Percentiles rank a stretch among this genome's conserved stretches.
phyloP scores from a whole-genome alignment of 257 asterid genomes.

The Solanum pimpinellifolium region DNA sequence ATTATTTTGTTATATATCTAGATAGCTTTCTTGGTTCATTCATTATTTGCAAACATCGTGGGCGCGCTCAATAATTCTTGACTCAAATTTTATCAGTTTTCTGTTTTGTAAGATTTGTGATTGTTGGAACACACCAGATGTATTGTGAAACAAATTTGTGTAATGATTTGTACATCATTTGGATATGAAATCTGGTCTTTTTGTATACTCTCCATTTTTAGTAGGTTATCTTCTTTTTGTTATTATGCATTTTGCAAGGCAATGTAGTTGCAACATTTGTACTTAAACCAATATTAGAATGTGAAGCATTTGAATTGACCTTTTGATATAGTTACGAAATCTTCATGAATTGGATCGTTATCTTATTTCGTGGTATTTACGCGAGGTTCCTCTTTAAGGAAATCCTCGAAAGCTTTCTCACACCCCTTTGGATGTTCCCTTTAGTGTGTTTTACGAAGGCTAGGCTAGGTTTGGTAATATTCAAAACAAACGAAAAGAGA shows the following conservation, averaged over 20 bases:
- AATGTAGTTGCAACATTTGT: neutral
- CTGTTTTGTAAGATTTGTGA: conserved; percentile 2
- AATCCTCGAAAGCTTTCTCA: neutral
- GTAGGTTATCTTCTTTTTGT: neutral
- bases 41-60: conserved; percentile 10
- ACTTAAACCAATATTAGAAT: neutral
- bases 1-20: conserved; percentile 22
- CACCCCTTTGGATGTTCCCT: too few species aligned
- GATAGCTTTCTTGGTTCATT: conserved; percentile 15
- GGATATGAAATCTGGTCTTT: neutral
- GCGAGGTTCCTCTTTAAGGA: neutral
- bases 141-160: neutral
- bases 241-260: neutral
- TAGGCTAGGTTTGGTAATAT: neutral
- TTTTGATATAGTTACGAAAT: neutral
- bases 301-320: neutral
- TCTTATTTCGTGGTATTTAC: neutral
- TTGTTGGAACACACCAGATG: neutral
- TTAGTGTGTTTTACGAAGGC: too few species aligned
- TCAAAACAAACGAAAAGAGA: neutral
- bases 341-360: neutral
- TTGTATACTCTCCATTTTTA: neutral
- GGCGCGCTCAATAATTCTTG: conserved; percentile 2
- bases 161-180: neutral
- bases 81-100: neutral